Evolutionary conservation across 495 filamentous ascomycete genomes (phyloP), one percentile per base, ranked within the genome.

Genomic region (Letharia columbiana): DNA sequence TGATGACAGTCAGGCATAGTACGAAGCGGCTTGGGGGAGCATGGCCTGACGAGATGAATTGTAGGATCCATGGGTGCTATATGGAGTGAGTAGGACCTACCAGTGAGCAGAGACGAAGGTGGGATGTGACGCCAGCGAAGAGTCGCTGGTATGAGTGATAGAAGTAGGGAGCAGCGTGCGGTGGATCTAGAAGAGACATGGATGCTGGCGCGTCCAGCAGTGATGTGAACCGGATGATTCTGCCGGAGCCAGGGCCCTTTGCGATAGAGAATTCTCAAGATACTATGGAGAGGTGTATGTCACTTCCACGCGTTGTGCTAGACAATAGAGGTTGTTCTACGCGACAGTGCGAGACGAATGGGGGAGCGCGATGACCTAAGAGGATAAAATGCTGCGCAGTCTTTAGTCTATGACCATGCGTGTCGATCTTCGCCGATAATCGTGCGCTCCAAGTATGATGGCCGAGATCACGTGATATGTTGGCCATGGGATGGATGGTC

Each of bases 381-480:
- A 20, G 2, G 6, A 1, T 3, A 37, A 20, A n/a, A 18, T 9
- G 17, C 54, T 37, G 33, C 54, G 15, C 28, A 52, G 23, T 0
- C 3, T 13, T 52, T 4, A 9, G 9, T 23, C 23, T 50, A 23
- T 50, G 47, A 50, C n/a, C 49, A 13, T 28, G n/a, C 31, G 2
- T 54, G 49, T 31, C 49, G 10, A 31, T 54, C 9, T 18, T 31
- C 23, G n/a, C 33, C 11, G 10, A 1, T 11, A 35, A 9, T 35
- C 2, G 4, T 17, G 13, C 12, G 23, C 50, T 31, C 12, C 23
- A 17, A 57, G 28, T 28, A 28, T 28, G 23, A 28, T 37, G 4
- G 54, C 54, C 54, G 54, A 57, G 13, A 57, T 57, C 54, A 57
- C 54, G 54, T 57, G 54, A 57, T 33, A 37, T 57, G 54, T 57